Conservation (phyloP, 345 rosid species). For the Clausena lansium region DNA sequence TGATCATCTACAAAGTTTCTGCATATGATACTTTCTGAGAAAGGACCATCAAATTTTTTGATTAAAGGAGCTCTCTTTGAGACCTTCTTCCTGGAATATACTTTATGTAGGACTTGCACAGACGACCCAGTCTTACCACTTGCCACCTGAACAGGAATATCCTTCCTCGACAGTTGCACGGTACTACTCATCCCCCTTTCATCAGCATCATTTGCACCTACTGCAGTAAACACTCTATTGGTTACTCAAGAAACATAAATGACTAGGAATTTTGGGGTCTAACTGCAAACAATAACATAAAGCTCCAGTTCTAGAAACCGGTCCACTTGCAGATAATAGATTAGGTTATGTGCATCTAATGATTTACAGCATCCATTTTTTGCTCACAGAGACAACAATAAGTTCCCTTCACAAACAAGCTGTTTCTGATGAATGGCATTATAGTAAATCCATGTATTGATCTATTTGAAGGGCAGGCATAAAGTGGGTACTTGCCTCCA, state of each 20-base stretch:
- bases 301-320: constrained; percentile 4
- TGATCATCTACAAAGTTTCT: constrained; percentile 29
- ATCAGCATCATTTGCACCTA: constrained; percentile 15
- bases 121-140: constrained; percentile 21
- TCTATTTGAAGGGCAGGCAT: neutral
- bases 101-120: constrained; percentile 32
- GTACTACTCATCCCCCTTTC: constrained; percentile 14
- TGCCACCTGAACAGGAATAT: constrained; percentile 12
- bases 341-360: neutral
- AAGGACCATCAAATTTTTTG: constrained; percentile 28
- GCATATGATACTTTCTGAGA: constrained; percentile 50
- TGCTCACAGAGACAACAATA: neutral
- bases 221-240: constrained; percentile 2
- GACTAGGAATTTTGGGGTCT: neutral
- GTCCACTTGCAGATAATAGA: neutral
- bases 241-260: constrained; percentile 6
- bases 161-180: constrained; percentile 18
- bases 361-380: constrained; percentile 8
- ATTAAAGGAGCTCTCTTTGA: constrained; percentile 21
- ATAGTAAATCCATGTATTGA: neutral
- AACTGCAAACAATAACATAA: neutral
- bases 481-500: neutral
- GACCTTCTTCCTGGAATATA: constrained; percentile 53
- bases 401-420: neutral
- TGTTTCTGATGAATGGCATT: neutral